Evolutionary conservation across 2,329 filamentous ascomycete genomes (phyloP).

Genomic region (Penicillium sp.): DNA sequence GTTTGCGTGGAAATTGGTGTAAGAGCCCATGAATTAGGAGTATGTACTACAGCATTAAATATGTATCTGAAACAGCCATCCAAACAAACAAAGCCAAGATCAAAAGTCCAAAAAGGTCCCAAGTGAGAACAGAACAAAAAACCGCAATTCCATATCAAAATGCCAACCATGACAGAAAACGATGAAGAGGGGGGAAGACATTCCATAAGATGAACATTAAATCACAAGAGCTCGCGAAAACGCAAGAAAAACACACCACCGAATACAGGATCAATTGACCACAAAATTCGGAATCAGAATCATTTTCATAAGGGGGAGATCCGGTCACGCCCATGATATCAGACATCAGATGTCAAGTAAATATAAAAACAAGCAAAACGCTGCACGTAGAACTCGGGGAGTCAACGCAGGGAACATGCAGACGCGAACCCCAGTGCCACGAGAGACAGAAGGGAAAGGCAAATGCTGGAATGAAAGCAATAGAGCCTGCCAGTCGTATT

Average conservation of each 20-base stretch:
- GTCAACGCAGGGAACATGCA: constrained; percentile 10
- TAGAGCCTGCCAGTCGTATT: not conserved
- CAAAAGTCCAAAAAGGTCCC: constrained; percentile 1
- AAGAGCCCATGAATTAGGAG: constrained; percentile 16
- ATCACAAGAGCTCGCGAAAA: not conserved
- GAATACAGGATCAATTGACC: not conserved
- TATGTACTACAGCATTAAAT: constrained; percentile 29
- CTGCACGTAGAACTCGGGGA: constrained; percentile 2
- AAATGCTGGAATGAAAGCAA: not conserved
- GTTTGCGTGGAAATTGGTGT: not conserved
- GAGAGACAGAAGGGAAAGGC: not conserved
- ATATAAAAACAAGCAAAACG: constrained; percentile 1
- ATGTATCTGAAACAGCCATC: constrained; percentile 18
- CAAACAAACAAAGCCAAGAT: constrained; percentile 1
- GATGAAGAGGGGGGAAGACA: not conserved
- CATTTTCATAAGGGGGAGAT: not conserved
- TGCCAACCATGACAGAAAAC: constrained; percentile 11
- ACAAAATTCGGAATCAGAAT: not conserved
- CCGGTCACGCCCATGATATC: constrained; percentile 4
- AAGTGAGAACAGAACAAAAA: not conserved
- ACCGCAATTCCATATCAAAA: constrained; percentile 5
- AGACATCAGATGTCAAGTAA: constrained; percentile 1
- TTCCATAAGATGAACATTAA: not conserved
- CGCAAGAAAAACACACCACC: not conserved
- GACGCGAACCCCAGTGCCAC: not conserved